These are phyloP conservation scores for Xerocomus brunneocitrinus DNA, from an alignment of 768 basidiomycete species.

Conservation along the genomic window DNA sequence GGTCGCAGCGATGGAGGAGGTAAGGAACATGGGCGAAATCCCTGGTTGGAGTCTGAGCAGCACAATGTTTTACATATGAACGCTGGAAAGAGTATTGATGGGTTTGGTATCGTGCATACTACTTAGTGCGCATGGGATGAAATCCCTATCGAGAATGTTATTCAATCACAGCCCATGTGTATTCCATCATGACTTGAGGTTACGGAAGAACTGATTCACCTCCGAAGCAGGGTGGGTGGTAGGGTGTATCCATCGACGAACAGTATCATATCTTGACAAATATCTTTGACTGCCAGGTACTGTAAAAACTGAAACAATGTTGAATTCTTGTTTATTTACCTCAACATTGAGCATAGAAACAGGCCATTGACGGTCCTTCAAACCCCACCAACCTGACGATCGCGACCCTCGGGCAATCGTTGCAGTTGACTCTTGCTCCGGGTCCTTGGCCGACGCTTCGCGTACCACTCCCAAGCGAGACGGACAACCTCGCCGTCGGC, in stretches of 20 bases:
- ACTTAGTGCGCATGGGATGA: no score
- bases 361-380: background rate
- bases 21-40: background rate
- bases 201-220: no score
- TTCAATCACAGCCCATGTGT: no score
- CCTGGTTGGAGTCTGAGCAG: background rate
- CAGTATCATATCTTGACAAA: no score
- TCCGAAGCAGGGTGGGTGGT: no score
- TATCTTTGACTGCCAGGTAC: no score
- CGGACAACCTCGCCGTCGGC: constrained; percentile 92
- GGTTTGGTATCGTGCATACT: no score
- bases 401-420: constrained; percentile 65
- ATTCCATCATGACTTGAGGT: no score
- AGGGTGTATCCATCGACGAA: no score
- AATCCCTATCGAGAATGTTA: no score
- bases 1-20: background rate
- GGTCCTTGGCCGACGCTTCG: constrained; percentile 61
- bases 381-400: constrained; percentile 24
- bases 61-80: background rate
- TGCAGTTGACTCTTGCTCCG: constrained; percentile 59
- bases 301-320: background rate
- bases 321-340: background rate
- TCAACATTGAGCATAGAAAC: background rate
- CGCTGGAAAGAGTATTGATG: background rate
- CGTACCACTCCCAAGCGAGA: constrained; percentile 96